Evolutionary conservation across 2,329 filamentous ascomycete genomes (phyloP).

Genomic region (Ascochyta fabae): DNA sequence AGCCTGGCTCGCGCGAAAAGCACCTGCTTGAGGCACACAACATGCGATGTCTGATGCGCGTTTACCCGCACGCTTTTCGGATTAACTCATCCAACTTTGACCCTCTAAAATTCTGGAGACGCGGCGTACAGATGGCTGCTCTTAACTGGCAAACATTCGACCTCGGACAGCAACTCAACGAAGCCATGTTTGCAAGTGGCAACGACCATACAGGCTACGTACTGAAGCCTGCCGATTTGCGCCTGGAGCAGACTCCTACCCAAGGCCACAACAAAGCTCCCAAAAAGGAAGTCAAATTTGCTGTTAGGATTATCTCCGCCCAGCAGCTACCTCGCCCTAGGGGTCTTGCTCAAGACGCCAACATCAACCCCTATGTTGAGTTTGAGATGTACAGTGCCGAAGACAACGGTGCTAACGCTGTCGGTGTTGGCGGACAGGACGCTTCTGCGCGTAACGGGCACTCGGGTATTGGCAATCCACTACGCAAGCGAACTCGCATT

Average conservation of each 20-base stretch:
- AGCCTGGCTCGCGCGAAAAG: conserved; percentile 76
- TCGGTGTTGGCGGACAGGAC: conserved; percentile 70
- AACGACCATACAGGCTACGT: conserved; percentile 90
- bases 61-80: conserved; percentile 85
- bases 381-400: conserved; percentile 94
- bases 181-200: conserved; percentile 94
- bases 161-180: conserved; percentile 92
- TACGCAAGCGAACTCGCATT: conserved; percentile 80
- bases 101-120: conserved; percentile 89
- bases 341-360: conserved; percentile 72
- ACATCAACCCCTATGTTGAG: conserved; percentile 91
- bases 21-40: conserved; percentile 86
- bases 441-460: conserved; percentile 68
- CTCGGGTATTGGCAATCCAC: conserved; percentile 72
- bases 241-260: conserved; percentile 50
- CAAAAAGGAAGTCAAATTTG: conserved; percentile 83
- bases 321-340: conserved; percentile 89
- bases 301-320: conserved; percentile 87
- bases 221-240: conserved; percentile 86
- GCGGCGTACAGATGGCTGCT: conserved; percentile 96
- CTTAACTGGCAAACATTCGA: conserved; percentile 99
- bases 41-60: conserved; percentile 82
- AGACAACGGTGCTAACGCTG: conserved; percentile 80
- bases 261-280: conserved; percentile 70
- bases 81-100: conserved; percentile 93